Conservation (phyloP, 345 rosid genomes). For the Eucalyptus microcorys region DNA sequence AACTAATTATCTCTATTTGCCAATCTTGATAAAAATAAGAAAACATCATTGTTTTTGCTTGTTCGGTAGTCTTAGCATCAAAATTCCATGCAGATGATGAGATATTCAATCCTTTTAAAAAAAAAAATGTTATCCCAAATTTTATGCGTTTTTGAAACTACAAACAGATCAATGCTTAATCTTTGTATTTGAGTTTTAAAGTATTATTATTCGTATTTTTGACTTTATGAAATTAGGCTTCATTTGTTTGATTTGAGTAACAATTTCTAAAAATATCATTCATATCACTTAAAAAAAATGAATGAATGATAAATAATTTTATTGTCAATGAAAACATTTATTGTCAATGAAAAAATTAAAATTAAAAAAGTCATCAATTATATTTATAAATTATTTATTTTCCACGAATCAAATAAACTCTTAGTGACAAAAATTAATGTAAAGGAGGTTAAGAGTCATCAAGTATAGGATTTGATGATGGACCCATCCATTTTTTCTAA, state of each 20-base stretch:
- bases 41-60: not conserved
- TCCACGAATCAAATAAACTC: not conserved
- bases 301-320: not conserved
- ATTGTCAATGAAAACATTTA: too few relatives aligned
- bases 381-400: not conserved
- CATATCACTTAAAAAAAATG: not conserved
- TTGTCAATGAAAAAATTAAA: too few relatives aligned
- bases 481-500: not conserved
- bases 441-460: not conserved
- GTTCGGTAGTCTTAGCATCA: not conserved
- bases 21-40: accelerated
- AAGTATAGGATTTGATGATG: not conserved
- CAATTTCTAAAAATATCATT: too few relatives aligned
- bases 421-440: not conserved
- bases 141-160: accelerated
- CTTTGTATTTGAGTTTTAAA: not conserved
- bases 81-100: not conserved
- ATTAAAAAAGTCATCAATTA: too few relatives aligned
- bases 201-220: not conserved
- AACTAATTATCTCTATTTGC: not conserved
- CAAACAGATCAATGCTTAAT: not conserved
- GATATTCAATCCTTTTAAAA: not conserved
- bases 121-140: not conserved
- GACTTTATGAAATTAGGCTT: not conserved
- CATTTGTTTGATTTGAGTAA: not conserved